phyloP scores from a whole-genome alignment of 2,329 filamentous ascomycete genomes.

The Proliferodiscus dingleyae region DNA sequence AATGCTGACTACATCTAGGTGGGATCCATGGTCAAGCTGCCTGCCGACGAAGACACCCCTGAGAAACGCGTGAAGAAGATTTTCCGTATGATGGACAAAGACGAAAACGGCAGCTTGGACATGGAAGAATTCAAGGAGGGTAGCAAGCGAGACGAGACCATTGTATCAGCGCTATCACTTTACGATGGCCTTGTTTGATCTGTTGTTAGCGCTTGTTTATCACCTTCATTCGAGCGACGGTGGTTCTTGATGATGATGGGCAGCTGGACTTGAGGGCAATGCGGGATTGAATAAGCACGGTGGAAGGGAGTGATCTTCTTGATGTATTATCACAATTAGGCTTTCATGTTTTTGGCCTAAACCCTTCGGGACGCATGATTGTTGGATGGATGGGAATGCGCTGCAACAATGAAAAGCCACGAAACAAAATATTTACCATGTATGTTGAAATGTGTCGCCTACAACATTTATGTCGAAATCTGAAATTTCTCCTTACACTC shows the following conservation, averaged over 20 bases:
- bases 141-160: constrained; percentile 97
- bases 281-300: background rate
- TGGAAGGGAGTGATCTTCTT: background rate
- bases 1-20: constrained; percentile 54
- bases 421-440: too few relatives aligned
- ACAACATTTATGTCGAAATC: too few relatives aligned
- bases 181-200: constrained; percentile 88
- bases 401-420: background rate
- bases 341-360: constrained; percentile 7
- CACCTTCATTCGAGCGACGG: background rate
- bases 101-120: constrained; percentile 94
- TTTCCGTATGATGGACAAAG: constrained; percentile 99
- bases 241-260: background rate
- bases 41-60: constrained; percentile 96
- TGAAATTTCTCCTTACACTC: too few relatives aligned
- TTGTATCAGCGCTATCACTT: constrained; percentile 91
- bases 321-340: constrained; percentile 10
- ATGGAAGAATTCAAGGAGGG: constrained; percentile 99
- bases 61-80: constrained; percentile 98
- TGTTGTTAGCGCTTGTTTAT: background rate
- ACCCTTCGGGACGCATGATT: background rate
- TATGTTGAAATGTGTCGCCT: too few relatives aligned
- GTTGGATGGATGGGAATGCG: background rate
- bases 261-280: background rate
- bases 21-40: constrained; percentile 97